Evolutionary conservation across 2,329 filamentous ascomycete species (phyloP).

Genomic region (Aspergillus sp.): DNA sequence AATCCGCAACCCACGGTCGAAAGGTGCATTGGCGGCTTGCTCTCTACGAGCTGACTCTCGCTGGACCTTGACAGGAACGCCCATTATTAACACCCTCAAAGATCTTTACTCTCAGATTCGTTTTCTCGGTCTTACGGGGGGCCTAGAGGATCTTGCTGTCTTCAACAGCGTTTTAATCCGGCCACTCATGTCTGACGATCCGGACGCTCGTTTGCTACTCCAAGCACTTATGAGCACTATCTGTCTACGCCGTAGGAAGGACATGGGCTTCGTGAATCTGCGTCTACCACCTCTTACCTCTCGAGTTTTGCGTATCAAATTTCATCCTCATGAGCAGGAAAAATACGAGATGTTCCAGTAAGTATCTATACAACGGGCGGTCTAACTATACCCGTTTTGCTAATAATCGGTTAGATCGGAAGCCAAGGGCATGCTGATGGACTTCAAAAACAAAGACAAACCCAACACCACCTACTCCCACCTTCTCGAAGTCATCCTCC

Average conservation of each 20-base stretch:
- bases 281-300: slow-evolving; percentile 75
- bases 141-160: slow-evolving; percentile 68
- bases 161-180: slow-evolving; percentile 73
- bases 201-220: slow-evolving; percentile 62
- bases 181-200: slow-evolving; percentile 61
- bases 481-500: slow-evolving; percentile 76
- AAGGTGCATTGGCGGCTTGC: slow-evolving; percentile 67
- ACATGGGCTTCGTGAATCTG: slow-evolving; percentile 84
- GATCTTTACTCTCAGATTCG: slow-evolving; percentile 79
- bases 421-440: slow-evolving; percentile 68
- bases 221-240: slow-evolving; percentile 78
- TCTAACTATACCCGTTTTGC: background rate
- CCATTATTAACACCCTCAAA: slow-evolving; percentile 78
- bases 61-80: slow-evolving; percentile 79
- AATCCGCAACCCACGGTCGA: slow-evolving; percentile 75
- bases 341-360: slow-evolving; percentile 74
- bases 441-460: slow-evolving; percentile 53
- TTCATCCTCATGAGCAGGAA: slow-evolving; percentile 69
- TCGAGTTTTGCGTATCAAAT: slow-evolving; percentile 72
- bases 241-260: slow-evolving; percentile 78
- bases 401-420: slow-evolving; percentile 54
- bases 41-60: slow-evolving; percentile 67
- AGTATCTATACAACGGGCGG: slow-evolving; percentile 28
- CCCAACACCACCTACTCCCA: slow-evolving; percentile 65
- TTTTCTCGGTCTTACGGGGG: slow-evolving; percentile 74